Conservation (phyloP, 2,329 filamentous ascomycete genomes). For the Colletotrichum cordylinicola region DNA sequence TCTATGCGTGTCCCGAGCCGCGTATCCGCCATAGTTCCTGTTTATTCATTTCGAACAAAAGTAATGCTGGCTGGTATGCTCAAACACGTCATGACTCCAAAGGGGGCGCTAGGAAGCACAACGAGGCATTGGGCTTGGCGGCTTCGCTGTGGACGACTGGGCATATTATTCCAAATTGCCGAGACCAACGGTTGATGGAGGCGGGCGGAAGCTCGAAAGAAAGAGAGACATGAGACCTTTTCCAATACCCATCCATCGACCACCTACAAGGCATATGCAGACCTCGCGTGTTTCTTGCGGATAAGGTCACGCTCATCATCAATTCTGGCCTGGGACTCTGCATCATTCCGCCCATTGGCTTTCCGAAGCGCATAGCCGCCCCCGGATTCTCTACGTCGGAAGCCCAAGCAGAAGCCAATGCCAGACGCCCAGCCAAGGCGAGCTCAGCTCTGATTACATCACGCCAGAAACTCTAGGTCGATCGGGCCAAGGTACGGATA, state of each 20-base stretch:
- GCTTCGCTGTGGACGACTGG: background rate
- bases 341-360: background rate
- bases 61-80: background rate
- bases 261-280: background rate
- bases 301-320: background rate
- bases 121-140: background rate
- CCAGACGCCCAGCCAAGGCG: background rate
- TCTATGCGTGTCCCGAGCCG: background rate
- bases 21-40: background rate
- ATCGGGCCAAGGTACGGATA: background rate
- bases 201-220: background rate
- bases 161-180: background rate
- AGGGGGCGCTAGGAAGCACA: background rate
- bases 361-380: slow-evolving; percentile 14
- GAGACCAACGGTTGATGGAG: background rate
- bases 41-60: background rate
- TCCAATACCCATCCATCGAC: background rate
- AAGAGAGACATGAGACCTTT: background rate
- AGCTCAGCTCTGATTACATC: background rate
- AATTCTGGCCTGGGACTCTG: background rate
- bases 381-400: background rate
- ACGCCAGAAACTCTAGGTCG: background rate
- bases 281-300: background rate
- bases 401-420: background rate
- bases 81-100: slow-evolving; percentile 14